A percentile compares a stretch with the other conserved stretches of the same genome.
phyloP scores from a whole-genome alignment of 2,329 filamentous ascomycete genomes.

The Aureobasidium lini region DNA sequence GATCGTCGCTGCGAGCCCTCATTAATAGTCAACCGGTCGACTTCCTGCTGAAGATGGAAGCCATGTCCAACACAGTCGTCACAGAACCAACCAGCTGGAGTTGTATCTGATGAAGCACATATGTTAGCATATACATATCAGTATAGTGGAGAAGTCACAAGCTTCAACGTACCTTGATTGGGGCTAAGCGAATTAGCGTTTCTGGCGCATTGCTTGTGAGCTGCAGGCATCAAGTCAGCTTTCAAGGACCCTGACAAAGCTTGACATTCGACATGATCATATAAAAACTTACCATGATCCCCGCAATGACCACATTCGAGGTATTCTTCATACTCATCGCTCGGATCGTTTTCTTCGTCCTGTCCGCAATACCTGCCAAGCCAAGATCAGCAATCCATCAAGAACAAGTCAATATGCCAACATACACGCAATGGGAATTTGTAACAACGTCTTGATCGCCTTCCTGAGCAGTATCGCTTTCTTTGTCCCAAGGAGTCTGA shows the following conservation, averaged over 20 bases:
- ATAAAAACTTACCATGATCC: slow-evolving; percentile 63
- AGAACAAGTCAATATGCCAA: slow-evolving; percentile 16
- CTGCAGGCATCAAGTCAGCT: slow-evolving; percentile 51
- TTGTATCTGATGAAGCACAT: slow-evolving; percentile 32
- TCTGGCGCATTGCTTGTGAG: slow-evolving; percentile 83
- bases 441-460: slow-evolving; percentile 47
- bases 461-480: slow-evolving; percentile 48
- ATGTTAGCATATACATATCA: not conserved
- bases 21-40: slow-evolving; percentile 33
- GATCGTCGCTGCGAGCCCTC: slow-evolving; percentile 45
- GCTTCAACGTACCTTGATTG: slow-evolving; percentile 52
- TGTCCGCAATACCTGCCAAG: slow-evolving; percentile 68
- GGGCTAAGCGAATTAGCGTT: slow-evolving; percentile 56
- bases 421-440: slow-evolving; percentile 59
- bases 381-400: slow-evolving; percentile 5
- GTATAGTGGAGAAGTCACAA: not conserved
- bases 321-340: slow-evolving; percentile 72
- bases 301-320: slow-evolving; percentile 70
- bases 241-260: slow-evolving; percentile 25
- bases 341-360: slow-evolving; percentile 75
- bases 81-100: slow-evolving; percentile 56
- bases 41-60: slow-evolving; percentile 36
- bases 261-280: slow-evolving; percentile 13
- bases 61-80: slow-evolving; percentile 48
- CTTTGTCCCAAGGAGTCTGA: slow-evolving; percentile 47